These are phyloP conservation scores for Dactylis glomerata DNA, from an alignment of 176 grass and related monocot genomes.

Conservation along the genomic window DNA sequence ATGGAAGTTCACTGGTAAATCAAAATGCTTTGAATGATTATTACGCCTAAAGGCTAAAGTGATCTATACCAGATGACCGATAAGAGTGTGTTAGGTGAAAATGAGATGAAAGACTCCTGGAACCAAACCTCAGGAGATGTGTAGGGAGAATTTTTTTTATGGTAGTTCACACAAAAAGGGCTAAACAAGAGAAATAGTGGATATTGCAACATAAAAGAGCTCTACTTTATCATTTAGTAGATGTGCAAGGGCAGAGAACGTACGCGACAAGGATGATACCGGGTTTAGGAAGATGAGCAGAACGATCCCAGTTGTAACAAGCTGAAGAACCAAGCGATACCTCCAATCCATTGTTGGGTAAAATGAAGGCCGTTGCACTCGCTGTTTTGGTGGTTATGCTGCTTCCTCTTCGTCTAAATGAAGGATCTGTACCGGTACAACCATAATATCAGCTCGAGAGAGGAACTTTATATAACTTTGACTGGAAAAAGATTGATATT, in stretches of 20 bases:
- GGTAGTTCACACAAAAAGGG: background rate
- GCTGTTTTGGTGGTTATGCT: no score
- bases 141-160: background rate
- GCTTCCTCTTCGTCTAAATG: background rate
- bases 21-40: background rate
- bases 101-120: background rate
- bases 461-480: background rate
- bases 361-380: background rate
- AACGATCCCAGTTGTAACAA: background rate
- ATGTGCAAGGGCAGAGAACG: background rate
- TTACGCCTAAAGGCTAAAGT: background rate
- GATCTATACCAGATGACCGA: background rate
- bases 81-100: background rate
- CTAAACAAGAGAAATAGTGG: background rate
- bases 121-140: background rate
- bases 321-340: background rate
- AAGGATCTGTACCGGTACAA: background rate
- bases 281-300: background rate
- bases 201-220: background rate
- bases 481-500: no score
- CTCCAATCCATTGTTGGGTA: background rate
- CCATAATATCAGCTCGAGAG: background rate
- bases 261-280: background rate
- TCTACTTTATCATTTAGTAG: background rate
- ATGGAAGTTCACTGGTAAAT: background rate